Evolutionary conservation across 345 rosid genomes (phyloP), one percentile per base, ranked within the genome.

Genomic region (Rhizophora apiculata): DNA sequence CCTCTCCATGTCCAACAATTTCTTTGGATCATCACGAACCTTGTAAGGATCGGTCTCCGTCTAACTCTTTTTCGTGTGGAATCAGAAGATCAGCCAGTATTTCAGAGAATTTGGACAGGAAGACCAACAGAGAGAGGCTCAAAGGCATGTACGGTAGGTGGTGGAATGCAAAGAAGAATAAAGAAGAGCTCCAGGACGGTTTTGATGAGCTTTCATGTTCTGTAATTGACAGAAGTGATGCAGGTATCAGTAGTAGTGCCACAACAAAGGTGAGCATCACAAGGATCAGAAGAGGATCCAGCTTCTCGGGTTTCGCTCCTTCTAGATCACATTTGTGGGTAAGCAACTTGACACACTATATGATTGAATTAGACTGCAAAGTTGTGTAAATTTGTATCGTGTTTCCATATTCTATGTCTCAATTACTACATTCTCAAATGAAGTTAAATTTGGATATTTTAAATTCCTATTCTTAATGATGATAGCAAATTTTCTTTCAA

Each of bases 311-410:
- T 39, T 67, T 82, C 4, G 74, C 90, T 65, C 69, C 70, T 43
- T 36, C 85, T 19, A 75, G 80, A 59, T 82, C 97, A 46, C 79
- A 81, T 26, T 68, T 88, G 3, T 80, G 77, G 87, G 97, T 88
- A 70, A 76, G 90, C 72, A 16, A 11, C 60, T 56, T 53, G 24
- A 6, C 24, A 8, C 57, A 53, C 24, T 24, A 53, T 53, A 53
- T n/a, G 57, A n/a, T 53, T 53, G 26, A 34, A 7, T 34, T 34
- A 34, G 37, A 6, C 37, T 56, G 29, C 60, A 56, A 21, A 39
- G 46, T 15, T 10, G 11, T 39, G 46, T 9, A 11, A 2, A 39
- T 39, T 2, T 39, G 46, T 39, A 39, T 39, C 4, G 4, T 10
- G 46, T 39, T 39, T 39, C 46, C 46, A 39, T 39, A 39, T 39